A percentile compares a stretch with the other conserved stretches of the same genome.
Evolutionary conservation across 108 stramenopile genomes (phyloP).

Genomic region (Aureococcus anophagefferens): DNA sequence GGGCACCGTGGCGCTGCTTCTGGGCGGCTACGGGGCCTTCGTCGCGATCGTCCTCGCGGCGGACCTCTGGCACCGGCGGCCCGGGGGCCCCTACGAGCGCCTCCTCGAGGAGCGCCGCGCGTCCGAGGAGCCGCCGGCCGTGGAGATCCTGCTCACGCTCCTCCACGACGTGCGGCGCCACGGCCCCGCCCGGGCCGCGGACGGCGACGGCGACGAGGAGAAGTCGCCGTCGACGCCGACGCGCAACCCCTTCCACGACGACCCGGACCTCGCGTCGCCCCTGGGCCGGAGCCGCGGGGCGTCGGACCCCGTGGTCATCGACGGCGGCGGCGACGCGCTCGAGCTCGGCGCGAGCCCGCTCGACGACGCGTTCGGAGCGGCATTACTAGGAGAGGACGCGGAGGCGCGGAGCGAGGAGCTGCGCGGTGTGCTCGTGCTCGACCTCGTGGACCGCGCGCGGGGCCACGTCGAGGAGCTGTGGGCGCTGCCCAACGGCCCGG

Average conservation of each 20-base stretch:
- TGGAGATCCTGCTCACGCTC: background rate
- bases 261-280: background rate
- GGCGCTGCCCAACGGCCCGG: background rate
- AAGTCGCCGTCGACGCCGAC: too few species aligned
- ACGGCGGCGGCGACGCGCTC: background rate
- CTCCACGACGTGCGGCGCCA: background rate
- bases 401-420: background rate
- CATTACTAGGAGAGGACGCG: background rate
- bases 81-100: background rate
- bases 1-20: slow-evolving; percentile 8
- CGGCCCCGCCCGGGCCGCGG: too few species aligned
- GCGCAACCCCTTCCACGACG: background rate
- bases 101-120: background rate
- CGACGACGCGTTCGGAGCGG: background rate
- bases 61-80: slow-evolving; percentile 68
- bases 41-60: slow-evolving; percentile 64
- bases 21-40: slow-evolving; percentile 53
- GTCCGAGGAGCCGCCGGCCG: background rate
- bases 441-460: background rate
- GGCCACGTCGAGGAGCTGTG: background rate
- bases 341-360: too few species aligned
- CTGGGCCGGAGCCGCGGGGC: background rate
- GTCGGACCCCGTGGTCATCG: background rate
- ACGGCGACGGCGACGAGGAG: too few species aligned
- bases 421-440: background rate